Evolutionary conservation across 257 asterid genomes (phyloP), one percentile per base, ranked within the genome.

Genomic region (Knoxia roxburghii): DNA sequence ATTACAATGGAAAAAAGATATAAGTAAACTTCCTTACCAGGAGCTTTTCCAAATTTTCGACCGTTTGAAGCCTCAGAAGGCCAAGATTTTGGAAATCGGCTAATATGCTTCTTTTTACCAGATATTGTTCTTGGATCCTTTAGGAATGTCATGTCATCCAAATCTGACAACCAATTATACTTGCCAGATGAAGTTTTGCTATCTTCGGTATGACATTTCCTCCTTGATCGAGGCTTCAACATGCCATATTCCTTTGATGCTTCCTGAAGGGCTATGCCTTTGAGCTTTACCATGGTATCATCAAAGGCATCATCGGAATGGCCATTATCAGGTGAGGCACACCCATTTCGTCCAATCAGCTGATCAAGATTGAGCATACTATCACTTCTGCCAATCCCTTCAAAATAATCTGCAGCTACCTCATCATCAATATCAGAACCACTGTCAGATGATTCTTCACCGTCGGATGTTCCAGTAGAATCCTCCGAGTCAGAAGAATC

Each of bases 331-430:
- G 77, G 84, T 64, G 78, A 79, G 18, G 66, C 60, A 71, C 74
- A 64, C 45, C 83, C 73, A 55, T 66, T 70, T 64, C 58, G 74
- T 64, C 83, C 88, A 59, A 79, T 79, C 75, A 93, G 79, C 79
- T 73, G 78, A 81, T 73, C 85, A 60, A 87, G 83, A 74, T 87
- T 81, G 60, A 90, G 66, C 49, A 73, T 54, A 61, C 81, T 61
- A 30, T 61, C 59, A 77, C 53, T 67, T 40, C 94, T 95, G 48
- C 95, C 96, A 68, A 81, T 90, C 54, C 99, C 87, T 77, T 88
- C 92, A 66, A 81, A 78, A 77, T 90, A 93, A 88, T 93, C 99
- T 50, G 78, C 88, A 70, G 96, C 99, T 64, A 93, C 82, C 70
- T 80, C 97, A 26, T 86, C 97, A 68, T 93, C 97, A 50, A 93